Evolutionary conservation across 495 filamentous ascomycete species (phyloP).

Genomic region (Lophiostoma macrostomum): DNA sequence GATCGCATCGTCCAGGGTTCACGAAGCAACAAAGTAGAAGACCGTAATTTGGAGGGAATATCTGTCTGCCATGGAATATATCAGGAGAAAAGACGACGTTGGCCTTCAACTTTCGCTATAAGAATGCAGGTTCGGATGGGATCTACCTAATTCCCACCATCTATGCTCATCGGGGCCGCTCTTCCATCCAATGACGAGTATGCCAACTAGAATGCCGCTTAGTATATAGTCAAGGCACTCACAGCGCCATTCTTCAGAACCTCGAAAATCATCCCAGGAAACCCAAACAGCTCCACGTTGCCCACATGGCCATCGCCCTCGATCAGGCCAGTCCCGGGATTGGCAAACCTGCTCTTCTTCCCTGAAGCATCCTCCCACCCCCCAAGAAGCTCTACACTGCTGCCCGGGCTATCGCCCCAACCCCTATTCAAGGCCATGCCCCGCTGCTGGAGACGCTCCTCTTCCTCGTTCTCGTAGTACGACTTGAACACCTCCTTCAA

Average conservation of each 20-base stretch:
- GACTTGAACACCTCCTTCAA: conserved; percentile 70
- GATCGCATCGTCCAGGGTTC: no score
- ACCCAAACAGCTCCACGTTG: conserved; percentile 88
- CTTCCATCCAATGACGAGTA: neutral
- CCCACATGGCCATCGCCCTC: conserved; percentile 52
- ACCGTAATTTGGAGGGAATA: no score
- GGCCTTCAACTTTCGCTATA: no score
- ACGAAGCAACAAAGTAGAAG: no score
- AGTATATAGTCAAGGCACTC: conserved; percentile 86
- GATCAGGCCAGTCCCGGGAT: conserved; percentile 14
- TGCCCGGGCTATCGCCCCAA: conserved; percentile 87
- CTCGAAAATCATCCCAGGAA: conserved; percentile 91
- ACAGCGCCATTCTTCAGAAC: conserved; percentile 90
- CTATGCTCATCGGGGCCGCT: no score
- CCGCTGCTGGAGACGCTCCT: conserved; percentile 62
- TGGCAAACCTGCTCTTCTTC: conserved; percentile 59
- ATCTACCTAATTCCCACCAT: no score
- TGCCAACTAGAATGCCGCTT: conserved; percentile 27
- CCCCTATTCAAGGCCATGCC: conserved; percentile 88
- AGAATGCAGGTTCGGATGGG: no score
- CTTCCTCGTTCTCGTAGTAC: conserved; percentile 57
- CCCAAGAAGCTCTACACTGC: conserved; percentile 82
- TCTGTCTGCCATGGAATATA: no score
- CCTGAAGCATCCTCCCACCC: conserved; percentile 94
- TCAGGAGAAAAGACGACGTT: no score